Base-by-base conservation (phyloP, 164 flowering plant genomes). In the Stephania cephalantha region DNA sequence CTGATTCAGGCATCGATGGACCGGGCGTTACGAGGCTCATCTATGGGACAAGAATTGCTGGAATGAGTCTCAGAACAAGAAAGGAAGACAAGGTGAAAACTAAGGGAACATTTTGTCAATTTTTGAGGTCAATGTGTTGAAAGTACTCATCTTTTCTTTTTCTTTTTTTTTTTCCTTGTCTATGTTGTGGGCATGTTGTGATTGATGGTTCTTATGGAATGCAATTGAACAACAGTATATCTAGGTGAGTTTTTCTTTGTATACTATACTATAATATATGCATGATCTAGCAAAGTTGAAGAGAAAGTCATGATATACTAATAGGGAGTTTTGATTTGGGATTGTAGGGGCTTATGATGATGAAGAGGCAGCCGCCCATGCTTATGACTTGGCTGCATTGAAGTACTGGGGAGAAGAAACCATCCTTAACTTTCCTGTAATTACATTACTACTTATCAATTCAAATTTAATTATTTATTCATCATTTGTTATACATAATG, bases 11-110 rank as follows among this genome's bases (percentile, higher is more conserved):
- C 98, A 94, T 79, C 82, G 98, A 58, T 91, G 98, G 96, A 92
- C 96, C 0, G 97, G 97, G 5, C 79, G 98, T 71, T 94, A 89
- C 79, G 98, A 94, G 81, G 98, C 98, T 79, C 98, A 94, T 88
- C 78, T 94, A 71, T 94, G 98, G 98, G 98, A 94, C 74, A 94
- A 91, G 86, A 86, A 91, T 71, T 89, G 91, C 74, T 92, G 98
- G 98, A 92, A 92, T 81, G 93, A 91, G 61, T 83, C 92, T 2
- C 97, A 91, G 66, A 94, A 80, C 80, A 94, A 90, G 87, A 94
- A 90, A 88, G 98, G 98, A 81, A 81, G 93, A 84, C 98, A 94
- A 92, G 97, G 98, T 25, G 25, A 25, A 25, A 25, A 25, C 25
- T 25, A 25, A 25, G 25, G 25, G 25, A 25, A 25, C 25, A 25